These are phyloP conservation scores for Annulohypoxylon stygium DNA, from an alignment of 495 filamentous ascomycete species.

Conservation along the genomic window DNA sequence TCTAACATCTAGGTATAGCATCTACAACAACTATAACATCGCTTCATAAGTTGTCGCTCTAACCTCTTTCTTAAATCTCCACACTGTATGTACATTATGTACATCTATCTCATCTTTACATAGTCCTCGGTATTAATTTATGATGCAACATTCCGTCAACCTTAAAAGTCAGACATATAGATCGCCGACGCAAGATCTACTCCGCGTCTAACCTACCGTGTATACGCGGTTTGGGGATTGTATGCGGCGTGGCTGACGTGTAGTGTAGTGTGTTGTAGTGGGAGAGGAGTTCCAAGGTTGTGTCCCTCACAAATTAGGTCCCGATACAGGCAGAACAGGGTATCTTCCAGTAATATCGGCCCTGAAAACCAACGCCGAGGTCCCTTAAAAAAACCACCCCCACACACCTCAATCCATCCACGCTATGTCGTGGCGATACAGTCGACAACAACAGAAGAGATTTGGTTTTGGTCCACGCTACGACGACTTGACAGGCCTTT, in stretches of 20 bases:
- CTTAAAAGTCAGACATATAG: slow-evolving; percentile 27
- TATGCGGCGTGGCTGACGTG: slow-evolving; percentile 39
- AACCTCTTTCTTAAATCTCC: background rate
- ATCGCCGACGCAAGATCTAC: slow-evolving; percentile 45
- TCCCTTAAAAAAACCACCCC: slow-evolving; percentile 1
- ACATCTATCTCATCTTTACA: background rate
- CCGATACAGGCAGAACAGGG: slow-evolving; percentile 27
- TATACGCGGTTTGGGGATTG: slow-evolving; percentile 25
- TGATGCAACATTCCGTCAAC: slow-evolving; percentile 19
- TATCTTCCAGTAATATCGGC: slow-evolving; percentile 1
- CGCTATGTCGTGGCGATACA: slow-evolving; percentile 21
- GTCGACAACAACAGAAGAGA: background rate
- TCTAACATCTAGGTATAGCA: no score
- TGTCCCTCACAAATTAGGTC: slow-evolving; percentile 12
- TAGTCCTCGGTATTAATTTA: background rate
- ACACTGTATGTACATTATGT: background rate
- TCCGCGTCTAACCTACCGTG: slow-evolving; percentile 33
- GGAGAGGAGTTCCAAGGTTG: slow-evolving; percentile 1
- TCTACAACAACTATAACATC: background rate
- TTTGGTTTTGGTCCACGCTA: slow-evolving; percentile 12
- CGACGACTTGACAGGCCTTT: slow-evolving; percentile 6
- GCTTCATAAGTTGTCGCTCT: background rate
- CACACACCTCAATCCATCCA: slow-evolving; percentile 9
- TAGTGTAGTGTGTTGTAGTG: background rate
- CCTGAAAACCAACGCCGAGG: slow-evolving; percentile 17